Evolutionary conservation across 2,329 filamentous ascomycete genomes (phyloP), one percentile per base, ranked within the genome.

Genomic region (Cladophialophora psammophila): DNA sequence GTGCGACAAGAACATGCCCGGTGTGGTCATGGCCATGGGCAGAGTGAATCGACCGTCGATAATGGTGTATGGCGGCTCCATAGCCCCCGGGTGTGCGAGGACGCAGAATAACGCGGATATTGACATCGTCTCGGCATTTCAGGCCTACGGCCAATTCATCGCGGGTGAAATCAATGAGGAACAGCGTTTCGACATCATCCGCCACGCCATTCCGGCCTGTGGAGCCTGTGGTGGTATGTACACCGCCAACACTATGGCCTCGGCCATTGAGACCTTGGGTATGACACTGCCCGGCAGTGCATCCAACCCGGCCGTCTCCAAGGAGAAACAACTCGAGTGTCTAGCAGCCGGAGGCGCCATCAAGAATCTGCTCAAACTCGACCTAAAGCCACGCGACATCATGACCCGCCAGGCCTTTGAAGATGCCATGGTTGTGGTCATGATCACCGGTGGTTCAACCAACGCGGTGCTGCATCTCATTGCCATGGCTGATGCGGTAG

Each of bases 1-100:
- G 57, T 99, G 95, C 81, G 95, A 99, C 86, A 99, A 99, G 88
- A 99, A 99, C 83, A 98, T 99, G 95, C 93, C 93, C 1, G 92
- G 92, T 79, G 92, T 95, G 12, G 82, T 93, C 74, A 95, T 95
- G 76, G 95, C 94, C 64, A 97, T 97, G 92, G 94, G 93, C 42
- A 88, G 95, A 73, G 89, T 97, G 72, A 98, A 99, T 84, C 86
- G 95, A 55, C 95, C 95, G 35, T 93, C 92, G 74, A 85, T 99
- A 77, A 99, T 99, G 95, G 92, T 99, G 35, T 99, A 99, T 76
- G 95, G 95, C 73, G 95, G 95, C 57, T 93, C 92, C 50, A 99
- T 98, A 78, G 90, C 91, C 78, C 92, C 95, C 42, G 95, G 95
- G 55, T 97, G 94, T 81, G 92, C 91, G 64, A 86, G 84, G 75